Base-by-base conservation (phyloP, 768 basidiomycete species). In the Suillus brevipes region DNA sequence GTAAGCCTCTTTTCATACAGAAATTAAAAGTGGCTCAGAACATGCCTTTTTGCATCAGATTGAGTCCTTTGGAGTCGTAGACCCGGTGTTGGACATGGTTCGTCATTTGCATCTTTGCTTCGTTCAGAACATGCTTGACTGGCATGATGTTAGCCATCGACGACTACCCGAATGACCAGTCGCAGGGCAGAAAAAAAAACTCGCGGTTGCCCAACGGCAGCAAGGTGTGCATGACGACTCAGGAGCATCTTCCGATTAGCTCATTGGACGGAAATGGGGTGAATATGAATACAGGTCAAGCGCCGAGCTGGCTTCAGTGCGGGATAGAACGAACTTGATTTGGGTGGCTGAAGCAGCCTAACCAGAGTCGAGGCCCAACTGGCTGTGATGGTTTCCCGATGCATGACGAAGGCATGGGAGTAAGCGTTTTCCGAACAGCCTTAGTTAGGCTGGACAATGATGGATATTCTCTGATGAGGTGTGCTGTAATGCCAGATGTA, bases 261-360 rank as follows among this genome's bases (percentile, higher is more conserved):
- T 67, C 64, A 20, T 76, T 74, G 71, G 70, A 78, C 0, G 78
- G 81, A 66, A 80, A 80, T 50, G 80, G 78, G 28, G 80, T 84
- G 71, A 81, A 85, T 38, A 92, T 78, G 76, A 92, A 92, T 20
- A 89, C 69, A 3, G 90, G 92, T 67, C 91, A 89, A 55, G 78
- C 70, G 1, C 86, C 89, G 59, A 89, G 76, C 28, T 75, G 71
- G 0, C 85, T 85, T 82, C 73, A 0, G 88, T 90, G 67, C 85
- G 85, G 18, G 88, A 84, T 6, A 91, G 75, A n/a, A 92, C 75
- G 66, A 87, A 83, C 55, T 56, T 67, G 53, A 71, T 61, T 13
- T 60, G 56, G 6, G 49, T 16, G 43, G 3, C 66, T 18, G 25
- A 40, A 70, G 23, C 69, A 68, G 34, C 74, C 69, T 28, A 81